Evolutionary conservation across 2,329 filamentous ascomycete species (phyloP), one percentile per base, ranked within the genome.

Genomic region (Biscogniauxia marginata): DNA sequence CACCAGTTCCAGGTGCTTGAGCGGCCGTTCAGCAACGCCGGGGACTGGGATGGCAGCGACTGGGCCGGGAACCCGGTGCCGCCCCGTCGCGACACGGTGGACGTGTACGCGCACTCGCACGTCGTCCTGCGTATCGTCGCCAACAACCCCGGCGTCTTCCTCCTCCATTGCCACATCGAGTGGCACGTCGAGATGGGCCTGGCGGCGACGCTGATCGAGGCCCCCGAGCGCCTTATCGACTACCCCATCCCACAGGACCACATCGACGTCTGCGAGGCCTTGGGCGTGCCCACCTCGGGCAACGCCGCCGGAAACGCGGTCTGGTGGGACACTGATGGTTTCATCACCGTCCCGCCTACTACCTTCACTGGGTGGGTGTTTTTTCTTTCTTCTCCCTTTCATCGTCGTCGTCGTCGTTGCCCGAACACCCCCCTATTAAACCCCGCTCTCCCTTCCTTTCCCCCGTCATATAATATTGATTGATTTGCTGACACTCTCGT

Each of bases 101-200:
- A 64, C 47, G 65, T 79, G 57, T 73, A 74, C 60, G 65, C 71
- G 49, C 68, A 73, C 53, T 79, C 77, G 45, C 78, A 79, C 61
- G 74, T 77, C 21, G 77, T 84, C 16, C 66, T 84, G 24, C 79
- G 81, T 19, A 83, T 83, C 70, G 66, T 71, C 56, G 76, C 78
- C 1, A 73, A 77, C 49, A 83, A 84, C 65, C 80, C 82, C 0
- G 82, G 82, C 19, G 74, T 81, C 23, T 84, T 79, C 71, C 67
- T 84, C 34, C 77, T 84, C 70, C 82, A 84, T 68, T 84, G 82
- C 70, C 82, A 85, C 67, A 82, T 85, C 52, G 81, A 83, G 63
- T 85, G 81, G 83, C 84, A 87, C 64, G 79, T 85, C 19, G 77
- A 77, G 65, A 81, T 83, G 73, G 84, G 84, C 24, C 73, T 88